phyloP scores from a whole-genome alignment of 352 stramenopile genomes.

The Phytopythium boreale region DNA sequence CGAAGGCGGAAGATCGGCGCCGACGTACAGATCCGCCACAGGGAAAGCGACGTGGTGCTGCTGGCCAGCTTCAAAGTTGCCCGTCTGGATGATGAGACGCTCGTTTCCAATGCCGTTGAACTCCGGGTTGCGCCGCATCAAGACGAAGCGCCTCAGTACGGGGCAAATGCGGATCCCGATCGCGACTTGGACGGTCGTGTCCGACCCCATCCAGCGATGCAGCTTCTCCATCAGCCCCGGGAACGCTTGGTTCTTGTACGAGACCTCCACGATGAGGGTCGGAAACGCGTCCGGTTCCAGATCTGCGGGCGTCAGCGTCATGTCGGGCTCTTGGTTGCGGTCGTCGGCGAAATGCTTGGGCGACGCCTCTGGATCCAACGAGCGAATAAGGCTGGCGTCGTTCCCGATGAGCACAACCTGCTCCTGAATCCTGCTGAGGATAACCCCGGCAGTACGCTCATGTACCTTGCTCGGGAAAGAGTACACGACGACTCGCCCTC shows the following conservation, averaged over 20 bases:
- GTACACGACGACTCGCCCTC: too few relatives aligned
- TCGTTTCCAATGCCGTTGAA: not conserved
- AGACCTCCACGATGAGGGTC: not conserved
- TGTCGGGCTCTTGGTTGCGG: not conserved
- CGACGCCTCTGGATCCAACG: too few relatives aligned
- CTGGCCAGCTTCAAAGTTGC: not conserved
- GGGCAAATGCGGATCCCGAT: not conserved
- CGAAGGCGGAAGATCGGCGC: not conserved
- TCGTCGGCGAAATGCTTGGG: too few relatives aligned
- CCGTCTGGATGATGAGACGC: not conserved
- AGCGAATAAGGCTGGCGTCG: too few relatives aligned
- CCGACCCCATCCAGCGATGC: not conserved
- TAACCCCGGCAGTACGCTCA: too few relatives aligned
- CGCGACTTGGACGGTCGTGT: not conserved
- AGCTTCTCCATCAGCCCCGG: not conserved
- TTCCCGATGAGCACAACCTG: too few relatives aligned
- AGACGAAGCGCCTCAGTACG: not conserved
- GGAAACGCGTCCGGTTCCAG: not conserved
- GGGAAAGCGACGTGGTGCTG: not conserved
- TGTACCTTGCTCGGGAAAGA: too few relatives aligned
- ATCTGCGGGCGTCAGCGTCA: too few relatives aligned
- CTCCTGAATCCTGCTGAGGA: too few relatives aligned
- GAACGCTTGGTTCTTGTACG: not conserved
- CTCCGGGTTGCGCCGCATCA: not conserved
- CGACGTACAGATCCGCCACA: not conserved